Conservation (phyloP, 2,329 filamentous ascomycete species). For the Hymenoscyphus repandus region DNA sequence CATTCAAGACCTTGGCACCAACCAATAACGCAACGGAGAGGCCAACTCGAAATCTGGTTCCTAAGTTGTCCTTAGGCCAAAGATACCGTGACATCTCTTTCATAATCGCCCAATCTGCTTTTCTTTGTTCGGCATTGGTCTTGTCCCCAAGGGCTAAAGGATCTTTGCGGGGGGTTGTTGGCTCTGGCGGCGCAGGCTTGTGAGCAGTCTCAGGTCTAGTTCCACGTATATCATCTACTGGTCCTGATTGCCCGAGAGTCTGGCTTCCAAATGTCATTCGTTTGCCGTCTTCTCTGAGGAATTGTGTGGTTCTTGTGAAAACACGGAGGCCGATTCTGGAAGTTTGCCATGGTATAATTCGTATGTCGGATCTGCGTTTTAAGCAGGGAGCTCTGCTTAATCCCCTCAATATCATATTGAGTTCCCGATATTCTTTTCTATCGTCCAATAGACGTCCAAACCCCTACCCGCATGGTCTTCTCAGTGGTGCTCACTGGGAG, state of each 20-base stretch:
- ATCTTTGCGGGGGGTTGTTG: conserved; percentile 37
- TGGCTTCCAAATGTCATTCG: conserved; percentile 17
- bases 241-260: conserved; percentile 17
- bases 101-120: conserved; percentile 97
- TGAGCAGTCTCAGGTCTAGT: conserved; percentile 22
- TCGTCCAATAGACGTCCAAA: conserved; percentile 15
- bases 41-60: conserved; percentile 78
- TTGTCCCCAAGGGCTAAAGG: conserved; percentile 61
- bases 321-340: conserved; percentile 22
- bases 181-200: conserved; percentile 15
- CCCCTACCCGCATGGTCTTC: conserved; percentile 20
- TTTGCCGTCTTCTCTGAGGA: conserved; percentile 20
- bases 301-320: conserved; percentile 26
- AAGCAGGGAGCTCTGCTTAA: conserved; percentile 28
- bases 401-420: conserved; percentile 27
- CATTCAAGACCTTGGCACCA: conserved; percentile 91
- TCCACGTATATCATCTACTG: conserved; percentile 19
- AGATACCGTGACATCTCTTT: conserved; percentile 95
- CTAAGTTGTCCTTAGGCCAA: conserved; percentile 85
- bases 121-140: conserved; percentile 80
- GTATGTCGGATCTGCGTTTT: conserved; percentile 19
- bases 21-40: conserved; percentile 79
- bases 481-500: background rate
- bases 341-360: conserved; percentile 21
- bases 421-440: conserved; percentile 7